A percentile compares a stretch with the other conserved stretches of the same genome.
Conservation (phyloP, 1,139 yeast genomes). For the Yamadazyma jaroonii region DNA sequence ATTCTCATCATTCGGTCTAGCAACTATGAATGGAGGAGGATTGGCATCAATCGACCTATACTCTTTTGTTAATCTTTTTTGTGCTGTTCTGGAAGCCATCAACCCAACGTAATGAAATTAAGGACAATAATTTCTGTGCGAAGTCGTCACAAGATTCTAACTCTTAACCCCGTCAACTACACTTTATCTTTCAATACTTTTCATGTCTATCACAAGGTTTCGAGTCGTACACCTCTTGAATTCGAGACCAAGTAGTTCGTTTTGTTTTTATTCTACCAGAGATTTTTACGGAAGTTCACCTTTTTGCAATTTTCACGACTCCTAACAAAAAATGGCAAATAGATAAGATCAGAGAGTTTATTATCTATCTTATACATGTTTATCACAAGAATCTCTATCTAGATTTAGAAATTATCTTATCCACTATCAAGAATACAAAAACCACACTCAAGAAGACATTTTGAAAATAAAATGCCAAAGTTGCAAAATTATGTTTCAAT, state of each 20-base stretch:
- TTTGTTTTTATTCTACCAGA: too few species aligned
- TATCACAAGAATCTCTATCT: background rate
- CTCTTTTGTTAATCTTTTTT: slow-evolving; percentile 66
- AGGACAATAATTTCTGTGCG: too few species aligned
- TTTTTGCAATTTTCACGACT: too few species aligned
- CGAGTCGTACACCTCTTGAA: too few species aligned
- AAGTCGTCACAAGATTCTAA: too few species aligned
- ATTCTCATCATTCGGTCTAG: slow-evolving; percentile 79
- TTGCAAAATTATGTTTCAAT: slow-evolving; percentile 6
- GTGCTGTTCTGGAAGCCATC: slow-evolving; percentile 19
- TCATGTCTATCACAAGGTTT: background rate
- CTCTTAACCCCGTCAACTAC: too few species aligned
- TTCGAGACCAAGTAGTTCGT: too few species aligned
- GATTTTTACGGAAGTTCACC: too few species aligned
- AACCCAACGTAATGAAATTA: too few species aligned
- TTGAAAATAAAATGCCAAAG: slow-evolving; percentile 8
- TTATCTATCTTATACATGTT: too few species aligned
- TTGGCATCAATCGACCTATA: slow-evolving; percentile 68
- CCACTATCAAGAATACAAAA: background rate
- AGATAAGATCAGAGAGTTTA: too few species aligned
- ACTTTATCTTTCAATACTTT: background rate
- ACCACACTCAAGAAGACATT: background rate
- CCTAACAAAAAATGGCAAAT: too few species aligned
- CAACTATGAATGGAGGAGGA: slow-evolving; percentile 79
- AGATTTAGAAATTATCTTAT: background rate